phyloP scores from a whole-genome alignment of 352 stramenopile species.

The Phytophthora podocarpi region DNA sequence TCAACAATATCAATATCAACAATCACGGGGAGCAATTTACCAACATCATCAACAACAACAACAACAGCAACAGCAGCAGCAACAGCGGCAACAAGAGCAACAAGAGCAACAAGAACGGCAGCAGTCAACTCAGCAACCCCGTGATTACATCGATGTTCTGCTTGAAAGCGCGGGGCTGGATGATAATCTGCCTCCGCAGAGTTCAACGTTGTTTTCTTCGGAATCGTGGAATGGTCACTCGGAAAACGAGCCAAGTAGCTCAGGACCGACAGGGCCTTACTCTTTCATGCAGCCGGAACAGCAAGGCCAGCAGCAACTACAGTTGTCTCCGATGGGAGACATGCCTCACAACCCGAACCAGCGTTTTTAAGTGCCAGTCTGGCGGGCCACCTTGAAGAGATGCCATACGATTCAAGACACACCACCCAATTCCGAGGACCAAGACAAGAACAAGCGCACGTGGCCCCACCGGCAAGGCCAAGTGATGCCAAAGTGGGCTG shows the following conservation, averaged over 20 bases:
- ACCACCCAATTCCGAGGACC: background rate
- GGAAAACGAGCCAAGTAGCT: slow-evolving; percentile 12
- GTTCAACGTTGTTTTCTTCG: slow-evolving; percentile 26
- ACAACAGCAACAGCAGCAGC: slow-evolving; percentile 20
- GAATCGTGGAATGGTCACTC: slow-evolving; percentile 33
- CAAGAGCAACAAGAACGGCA: slow-evolving; percentile 26
- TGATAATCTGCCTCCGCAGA: slow-evolving; percentile 46
- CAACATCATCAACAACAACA: slow-evolving; percentile 33
- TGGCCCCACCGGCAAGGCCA: background rate
- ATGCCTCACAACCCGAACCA: slow-evolving; percentile 30
- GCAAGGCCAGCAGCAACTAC: slow-evolving; percentile 34
- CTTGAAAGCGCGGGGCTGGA: slow-evolving; percentile 62
- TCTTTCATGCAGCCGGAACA: slow-evolving; percentile 37
- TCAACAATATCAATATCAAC: slow-evolving; percentile 31
- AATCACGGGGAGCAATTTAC: too few species aligned
- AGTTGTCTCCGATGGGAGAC: slow-evolving; percentile 38
- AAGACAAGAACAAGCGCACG: background rate
- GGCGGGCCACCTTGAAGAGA: background rate
- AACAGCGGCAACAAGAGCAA: slow-evolving; percentile 19
- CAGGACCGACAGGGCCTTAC: slow-evolving; percentile 17
- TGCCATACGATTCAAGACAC: background rate
- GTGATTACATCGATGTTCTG: slow-evolving; percentile 67
- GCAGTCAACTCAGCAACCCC: slow-evolving; percentile 12
- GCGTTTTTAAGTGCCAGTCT: slow-evolving; percentile 29
- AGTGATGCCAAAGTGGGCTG: slow-evolving; percentile 1